phyloP scores from a whole-genome alignment of 805 yeast genomes.

The Pichia sporocuriosa region DNA sequence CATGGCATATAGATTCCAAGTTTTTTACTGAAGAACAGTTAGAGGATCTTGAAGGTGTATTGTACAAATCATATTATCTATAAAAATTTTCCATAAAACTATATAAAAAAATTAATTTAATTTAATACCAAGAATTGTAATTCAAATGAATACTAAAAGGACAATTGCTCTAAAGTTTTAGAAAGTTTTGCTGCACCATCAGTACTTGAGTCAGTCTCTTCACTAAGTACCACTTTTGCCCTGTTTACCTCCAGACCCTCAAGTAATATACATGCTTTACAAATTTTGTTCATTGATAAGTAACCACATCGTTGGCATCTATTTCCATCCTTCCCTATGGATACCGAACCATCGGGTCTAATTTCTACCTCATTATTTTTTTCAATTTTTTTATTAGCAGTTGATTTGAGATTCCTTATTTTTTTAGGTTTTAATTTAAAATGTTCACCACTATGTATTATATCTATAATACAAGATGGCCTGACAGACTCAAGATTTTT shows the following conservation, averaged over 20 bases:
- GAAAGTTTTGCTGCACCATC: slow-evolving; percentile 61
- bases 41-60: slow-evolving; percentile 88
- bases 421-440: slow-evolving; percentile 58
- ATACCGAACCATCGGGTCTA: slow-evolving; percentile 56
- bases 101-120: neutral
- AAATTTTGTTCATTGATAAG: slow-evolving; percentile 75
- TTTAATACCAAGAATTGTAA: neutral
- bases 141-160: slow-evolving; percentile 38
- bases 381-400: slow-evolving; percentile 28
- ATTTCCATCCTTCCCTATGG: slow-evolving; percentile 47
- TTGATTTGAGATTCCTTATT: slow-evolving; percentile 32
- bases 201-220: slow-evolving; percentile 30
- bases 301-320: slow-evolving; percentile 89
- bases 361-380: slow-evolving; percentile 41
- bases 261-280: slow-evolving; percentile 87
- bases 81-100: slow-evolving; percentile 23
- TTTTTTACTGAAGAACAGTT: slow-evolving; percentile 72
- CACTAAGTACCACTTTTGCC: slow-evolving; percentile 58
- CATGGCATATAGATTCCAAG: slow-evolving; percentile 87
- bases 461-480: slow-evolving; percentile 90
- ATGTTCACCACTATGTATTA: slow-evolving; percentile 89
- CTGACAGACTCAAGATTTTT: slow-evolving; percentile 85
- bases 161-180: slow-evolving; percentile 55
- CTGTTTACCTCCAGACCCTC: slow-evolving; percentile 77
- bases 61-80: slow-evolving; percentile 88